These are phyloP conservation scores for Gracilaria vermiculophylla DNA, from an alignment of 23 red algal genomes.

Conservation along the genomic window DNA sequence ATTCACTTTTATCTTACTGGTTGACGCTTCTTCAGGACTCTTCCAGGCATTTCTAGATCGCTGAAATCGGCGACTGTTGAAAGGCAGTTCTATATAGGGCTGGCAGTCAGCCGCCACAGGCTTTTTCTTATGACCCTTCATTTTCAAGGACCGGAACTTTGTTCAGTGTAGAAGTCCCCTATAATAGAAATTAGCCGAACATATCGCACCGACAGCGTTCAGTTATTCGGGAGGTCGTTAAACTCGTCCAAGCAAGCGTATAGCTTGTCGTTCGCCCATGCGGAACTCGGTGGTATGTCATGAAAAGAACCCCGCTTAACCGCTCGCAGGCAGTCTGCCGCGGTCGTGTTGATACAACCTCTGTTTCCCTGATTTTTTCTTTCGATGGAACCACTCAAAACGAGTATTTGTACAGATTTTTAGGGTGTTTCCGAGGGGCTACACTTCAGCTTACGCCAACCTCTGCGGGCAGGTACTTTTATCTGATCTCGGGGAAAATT, in stretches of 20 bases:
- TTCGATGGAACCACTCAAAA: not conserved
- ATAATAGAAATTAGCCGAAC: no score
- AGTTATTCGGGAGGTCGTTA: not conserved
- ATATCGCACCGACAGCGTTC: no score
- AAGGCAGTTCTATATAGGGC: no score
- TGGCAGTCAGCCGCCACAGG: no score
- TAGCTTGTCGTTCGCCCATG: not conserved
- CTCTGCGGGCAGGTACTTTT: not conserved
- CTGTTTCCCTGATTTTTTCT: not conserved
- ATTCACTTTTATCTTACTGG: no score
- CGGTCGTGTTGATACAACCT: not conserved
- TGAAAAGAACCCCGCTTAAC: not conserved
- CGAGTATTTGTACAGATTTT: not conserved
- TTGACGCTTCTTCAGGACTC: no score
- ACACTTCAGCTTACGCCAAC: not conserved
- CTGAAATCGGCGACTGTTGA: no score
- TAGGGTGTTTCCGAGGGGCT: not conserved
- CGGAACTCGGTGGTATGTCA: not conserved
- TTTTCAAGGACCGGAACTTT: no score
- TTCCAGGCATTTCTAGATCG: no score
- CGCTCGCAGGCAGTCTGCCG: not conserved
- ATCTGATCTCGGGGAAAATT: not conserved
- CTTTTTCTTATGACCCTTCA: no score
- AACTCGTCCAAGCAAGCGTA: not conserved
- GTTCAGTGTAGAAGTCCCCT: no score